Conservation (phyloP, 140 eudicot genomes). For the Ambrosia hybrid region DNA sequence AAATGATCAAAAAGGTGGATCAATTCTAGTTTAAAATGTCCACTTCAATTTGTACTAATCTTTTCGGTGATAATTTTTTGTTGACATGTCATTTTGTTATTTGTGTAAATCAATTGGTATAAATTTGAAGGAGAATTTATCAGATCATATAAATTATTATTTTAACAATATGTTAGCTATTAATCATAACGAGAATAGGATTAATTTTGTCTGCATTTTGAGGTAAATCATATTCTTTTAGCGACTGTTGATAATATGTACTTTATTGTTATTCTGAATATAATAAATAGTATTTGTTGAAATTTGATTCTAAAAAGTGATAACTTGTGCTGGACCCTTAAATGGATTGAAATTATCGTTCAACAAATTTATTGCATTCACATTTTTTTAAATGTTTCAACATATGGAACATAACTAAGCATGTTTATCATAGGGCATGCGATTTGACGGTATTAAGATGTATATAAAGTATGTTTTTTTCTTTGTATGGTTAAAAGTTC, state of each 20-base stretch:
- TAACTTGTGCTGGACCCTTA: not conserved
- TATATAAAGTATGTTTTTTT: no score
- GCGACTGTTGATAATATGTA: not conserved
- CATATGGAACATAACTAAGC: not conserved
- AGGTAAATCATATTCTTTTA: no score
- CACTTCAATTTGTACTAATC: slow-evolving; percentile 22
- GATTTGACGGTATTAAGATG: no score
- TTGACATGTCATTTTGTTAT: not conserved
- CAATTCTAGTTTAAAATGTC: slow-evolving; percentile 28
- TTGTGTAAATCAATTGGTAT: not conserved
- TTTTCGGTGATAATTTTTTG: not conserved
- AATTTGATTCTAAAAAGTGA: not conserved
- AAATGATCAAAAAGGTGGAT: slow-evolving; percentile 23
- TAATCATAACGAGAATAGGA: not conserved
- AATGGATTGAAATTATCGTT: not conserved
- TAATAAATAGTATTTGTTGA: not conserved
- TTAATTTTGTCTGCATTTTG: no score
- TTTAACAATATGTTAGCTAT: not conserved
- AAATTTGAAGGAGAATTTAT: not conserved
- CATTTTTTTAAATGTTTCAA: not conserved
- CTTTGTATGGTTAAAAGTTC: no score
- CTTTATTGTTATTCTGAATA: no score
- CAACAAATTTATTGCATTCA: no score
- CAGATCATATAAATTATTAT: not conserved
- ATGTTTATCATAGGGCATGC: not conserved